These are phyloP conservation scores for Aegilops sharonensis DNA, from an alignment of 176 grass and related monocot genomes.

Conservation along the genomic window DNA sequence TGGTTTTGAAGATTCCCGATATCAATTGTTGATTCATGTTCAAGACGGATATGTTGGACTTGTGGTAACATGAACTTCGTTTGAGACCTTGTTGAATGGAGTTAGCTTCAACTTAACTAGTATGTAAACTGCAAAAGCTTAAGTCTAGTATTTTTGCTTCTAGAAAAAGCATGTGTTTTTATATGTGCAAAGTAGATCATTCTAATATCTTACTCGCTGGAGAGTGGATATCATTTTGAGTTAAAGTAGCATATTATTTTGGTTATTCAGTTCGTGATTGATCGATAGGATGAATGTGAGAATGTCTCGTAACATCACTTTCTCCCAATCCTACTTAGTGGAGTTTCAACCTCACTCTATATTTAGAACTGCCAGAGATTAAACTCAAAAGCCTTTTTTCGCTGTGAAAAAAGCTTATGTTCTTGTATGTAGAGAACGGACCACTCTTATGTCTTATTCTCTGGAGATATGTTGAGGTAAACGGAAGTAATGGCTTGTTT, in stretches of 20 bases:
- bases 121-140: not conserved
- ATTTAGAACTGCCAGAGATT: not conserved
- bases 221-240: not conserved
- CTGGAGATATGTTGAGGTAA: constrained; percentile 28
- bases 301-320: not conserved
- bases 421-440: constrained; percentile 11
- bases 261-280: not conserved
- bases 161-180: not conserved
- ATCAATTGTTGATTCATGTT: constrained; percentile 4
- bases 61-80: not conserved
- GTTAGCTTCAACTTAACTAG: not conserved
- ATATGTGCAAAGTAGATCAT: not conserved
- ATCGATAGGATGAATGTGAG: not conserved
- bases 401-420: constrained; percentile 26
- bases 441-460: constrained; percentile 15
- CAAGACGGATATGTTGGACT: not conserved
- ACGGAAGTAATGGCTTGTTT: constrained; percentile 19
- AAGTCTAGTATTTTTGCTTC: not conserved
- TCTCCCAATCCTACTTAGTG: not conserved
- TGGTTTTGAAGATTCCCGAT: not conserved
- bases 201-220: not conserved
- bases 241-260: not conserved
- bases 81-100: not conserved
- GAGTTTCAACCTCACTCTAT: constrained; percentile 1
- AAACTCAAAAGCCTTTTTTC: not conserved